Conservation (phyloP, 768 basidiomycete species). For the Tylopilus subfusipes region DNA sequence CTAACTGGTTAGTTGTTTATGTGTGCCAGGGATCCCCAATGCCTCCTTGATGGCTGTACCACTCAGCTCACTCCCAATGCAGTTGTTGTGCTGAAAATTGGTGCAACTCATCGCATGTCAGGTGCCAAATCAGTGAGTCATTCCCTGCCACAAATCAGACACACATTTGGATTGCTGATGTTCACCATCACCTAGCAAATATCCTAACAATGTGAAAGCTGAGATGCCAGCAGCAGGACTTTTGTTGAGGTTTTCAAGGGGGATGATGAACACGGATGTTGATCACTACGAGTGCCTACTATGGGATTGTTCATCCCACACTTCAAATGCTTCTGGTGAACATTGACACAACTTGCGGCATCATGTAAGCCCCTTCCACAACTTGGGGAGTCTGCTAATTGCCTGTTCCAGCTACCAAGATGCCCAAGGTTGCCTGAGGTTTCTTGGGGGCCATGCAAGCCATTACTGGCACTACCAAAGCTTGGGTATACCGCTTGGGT, state of each 20-base stretch:
- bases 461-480: no score
- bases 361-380: slow-evolving; percentile 34
- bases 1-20: neutral
- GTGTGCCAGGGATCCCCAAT: slow-evolving; percentile 22
- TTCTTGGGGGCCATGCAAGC: no score
- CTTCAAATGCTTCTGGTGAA: slow-evolving; percentile 40
- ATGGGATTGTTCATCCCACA: slow-evolving; percentile 47
- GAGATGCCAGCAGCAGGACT: slow-evolving; percentile 23
- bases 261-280: neutral
- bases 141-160: no score
- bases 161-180: neutral
- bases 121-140: slow-evolving; percentile 43
- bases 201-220: slow-evolving; percentile 45
- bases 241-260: slow-evolving; percentile 47
- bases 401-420: slow-evolving; percentile 23
- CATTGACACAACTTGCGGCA: slow-evolving; percentile 45
- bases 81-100: slow-evolving; percentile 40
- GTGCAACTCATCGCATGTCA: slow-evolving; percentile 50
- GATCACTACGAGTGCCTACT: slow-evolving; percentile 16
- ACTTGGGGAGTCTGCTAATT: neutral
- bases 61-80: slow-evolving; percentile 27
- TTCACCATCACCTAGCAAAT: slow-evolving; percentile 30
- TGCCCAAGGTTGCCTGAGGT: slow-evolving; percentile 31
- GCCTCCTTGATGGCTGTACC: slow-evolving; percentile 23
- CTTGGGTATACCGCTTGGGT: no score